A percentile compares a stretch with the other conserved stretches of the same genome.
These are phyloP conservation scores for Zygotorulaspora mrakii DNA, from an alignment of 1,139 yeast genomes.

Conservation along the genomic window DNA sequence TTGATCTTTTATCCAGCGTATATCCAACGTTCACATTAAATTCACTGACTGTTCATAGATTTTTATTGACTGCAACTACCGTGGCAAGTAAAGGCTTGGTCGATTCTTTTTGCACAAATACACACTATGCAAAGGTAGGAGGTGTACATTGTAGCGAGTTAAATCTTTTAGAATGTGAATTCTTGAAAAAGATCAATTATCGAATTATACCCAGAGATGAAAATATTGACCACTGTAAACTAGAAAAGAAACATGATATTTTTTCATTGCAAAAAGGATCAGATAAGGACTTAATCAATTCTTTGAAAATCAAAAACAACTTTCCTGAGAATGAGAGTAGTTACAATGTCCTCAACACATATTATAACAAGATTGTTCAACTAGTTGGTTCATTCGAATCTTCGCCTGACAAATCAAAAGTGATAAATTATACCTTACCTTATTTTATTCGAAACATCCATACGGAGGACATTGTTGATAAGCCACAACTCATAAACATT, in stretches of 20 bases:
- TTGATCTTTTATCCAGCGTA: constrained; percentile 75
- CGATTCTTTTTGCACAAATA: constrained; percentile 89
- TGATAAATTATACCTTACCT: constrained; percentile 22
- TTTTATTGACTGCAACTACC: constrained; percentile 83
- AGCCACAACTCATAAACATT: constrained; percentile 5
- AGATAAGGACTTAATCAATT: constrained; percentile 11
- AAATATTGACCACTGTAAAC: constrained; percentile 35
- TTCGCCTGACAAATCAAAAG: constrained; percentile 30
- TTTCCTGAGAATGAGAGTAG: constrained; percentile 25
- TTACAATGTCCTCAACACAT: constrained; percentile 49
- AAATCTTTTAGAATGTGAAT: constrained; percentile 84
- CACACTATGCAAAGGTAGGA: constrained; percentile 93
- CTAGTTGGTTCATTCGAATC: constrained; percentile 48
- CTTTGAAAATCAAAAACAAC: background rate
- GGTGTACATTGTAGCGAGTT: constrained; percentile 85
- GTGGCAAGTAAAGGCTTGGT: constrained; percentile 90
- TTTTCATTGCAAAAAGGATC: constrained; percentile 25
- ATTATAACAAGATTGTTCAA: constrained; percentile 58
- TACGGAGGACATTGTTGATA: background rate
- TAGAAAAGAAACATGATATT: constrained; percentile 28
- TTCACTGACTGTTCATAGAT: constrained; percentile 90
- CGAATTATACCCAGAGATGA: constrained; percentile 58
- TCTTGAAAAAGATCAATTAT: constrained; percentile 76
- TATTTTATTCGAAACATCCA: constrained; percentile 2
- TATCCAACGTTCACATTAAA: constrained; percentile 80